A percentile compares a stretch with the other conserved stretches of the same genome.
Conservation (phyloP, 305 asterid species). For the Euphrasia arctica region DNA sequence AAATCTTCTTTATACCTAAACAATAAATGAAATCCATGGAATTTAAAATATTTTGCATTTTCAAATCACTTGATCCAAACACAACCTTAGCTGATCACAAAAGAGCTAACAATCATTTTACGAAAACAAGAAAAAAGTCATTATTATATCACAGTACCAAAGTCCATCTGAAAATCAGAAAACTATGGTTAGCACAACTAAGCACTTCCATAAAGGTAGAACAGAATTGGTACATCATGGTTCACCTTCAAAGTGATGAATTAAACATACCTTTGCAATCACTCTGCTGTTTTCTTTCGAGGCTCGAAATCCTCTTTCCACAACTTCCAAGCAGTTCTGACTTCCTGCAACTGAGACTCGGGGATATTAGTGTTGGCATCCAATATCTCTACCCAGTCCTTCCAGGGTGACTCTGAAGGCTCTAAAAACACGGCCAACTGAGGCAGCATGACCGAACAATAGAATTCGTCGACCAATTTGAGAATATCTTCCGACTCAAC, state of each 20-base stretch:
- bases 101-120: too few species aligned
- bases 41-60: too few species aligned
- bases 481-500: conserved; percentile 77
- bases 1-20: too few species aligned
- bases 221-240: background rate
- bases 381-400: conserved; percentile 63
- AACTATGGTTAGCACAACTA: too few species aligned
- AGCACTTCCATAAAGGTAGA: too few species aligned
- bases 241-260: background rate
- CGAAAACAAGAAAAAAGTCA: too few species aligned
- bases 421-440: conserved; percentile 61
- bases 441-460: conserved; percentile 60
- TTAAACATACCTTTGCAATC: conserved; percentile 28
- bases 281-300: conserved; percentile 33
- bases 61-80: too few species aligned
- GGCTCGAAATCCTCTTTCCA: conserved; percentile 53
- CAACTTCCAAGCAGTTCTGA: conserved; percentile 59
- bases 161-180: too few species aligned
- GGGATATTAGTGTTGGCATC: conserved; percentile 78
- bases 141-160: too few species aligned
- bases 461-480: conserved; percentile 59
- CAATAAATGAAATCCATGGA: too few species aligned
- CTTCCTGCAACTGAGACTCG: conserved; percentile 59
- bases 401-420: conserved; percentile 69
- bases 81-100: too few species aligned